These are phyloP conservation scores for Dendryphion nanum DNA, from an alignment of 2,329 filamentous ascomycete genomes.

Conservation along the genomic window DNA sequence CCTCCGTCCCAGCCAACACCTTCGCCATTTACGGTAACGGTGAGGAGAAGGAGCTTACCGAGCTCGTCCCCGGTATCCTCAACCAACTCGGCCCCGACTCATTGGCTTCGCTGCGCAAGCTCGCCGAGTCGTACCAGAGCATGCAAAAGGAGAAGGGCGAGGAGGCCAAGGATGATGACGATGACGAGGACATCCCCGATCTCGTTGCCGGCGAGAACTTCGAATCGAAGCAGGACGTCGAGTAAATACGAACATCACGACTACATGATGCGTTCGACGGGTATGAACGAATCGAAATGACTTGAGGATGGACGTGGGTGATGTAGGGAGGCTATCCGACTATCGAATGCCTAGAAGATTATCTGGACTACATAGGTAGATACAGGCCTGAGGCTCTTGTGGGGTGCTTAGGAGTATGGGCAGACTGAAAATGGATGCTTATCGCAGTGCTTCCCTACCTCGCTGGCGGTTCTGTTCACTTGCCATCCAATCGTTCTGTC, in stretches of 20 bases:
- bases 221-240: conserved; percentile 81
- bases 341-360: too few species aligned
- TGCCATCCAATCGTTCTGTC: too few species aligned
- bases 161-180: conserved; percentile 64
- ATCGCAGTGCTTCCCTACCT: too few species aligned
- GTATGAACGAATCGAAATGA: too few species aligned
- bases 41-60: conserved; percentile 99
- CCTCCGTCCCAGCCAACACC: conserved; percentile 95
- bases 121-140: conserved; percentile 99
- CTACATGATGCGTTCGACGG: too few species aligned
- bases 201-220: conserved; percentile 97
- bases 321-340: too few species aligned
- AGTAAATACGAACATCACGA: conserved; percentile 54
- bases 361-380: too few species aligned
- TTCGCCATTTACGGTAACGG: conserved; percentile 99
- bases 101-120: conserved; percentile 93
- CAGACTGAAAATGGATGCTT: too few species aligned
- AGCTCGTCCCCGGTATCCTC: conserved; percentile 97
- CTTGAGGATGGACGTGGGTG: too few species aligned
- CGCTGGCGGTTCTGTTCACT: too few species aligned
- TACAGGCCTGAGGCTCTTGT: too few species aligned
- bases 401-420: too few species aligned
- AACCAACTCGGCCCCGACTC: conserved; percentile 99
- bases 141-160: conserved; percentile 91
- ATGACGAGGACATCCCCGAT: conserved; percentile 90